Evolutionary conservation across 192 early-diverging fungal genomes (phyloP).

Genomic region (Coemansia sp.): DNA sequence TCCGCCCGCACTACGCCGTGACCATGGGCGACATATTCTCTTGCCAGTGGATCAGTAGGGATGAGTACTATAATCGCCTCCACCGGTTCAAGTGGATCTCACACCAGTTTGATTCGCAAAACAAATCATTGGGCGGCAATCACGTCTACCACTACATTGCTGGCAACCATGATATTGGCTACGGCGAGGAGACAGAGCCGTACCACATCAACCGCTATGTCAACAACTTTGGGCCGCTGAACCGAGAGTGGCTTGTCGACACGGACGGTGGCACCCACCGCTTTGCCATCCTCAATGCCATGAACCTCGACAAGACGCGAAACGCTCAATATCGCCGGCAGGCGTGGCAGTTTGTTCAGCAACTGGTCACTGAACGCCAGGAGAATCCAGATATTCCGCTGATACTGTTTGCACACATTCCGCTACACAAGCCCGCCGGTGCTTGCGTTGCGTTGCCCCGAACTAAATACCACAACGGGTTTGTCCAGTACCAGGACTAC

Average conservation of each 20-base stretch:
- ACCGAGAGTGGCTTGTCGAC: slow-evolving; percentile 30
- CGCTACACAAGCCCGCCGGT: slow-evolving; percentile 57
- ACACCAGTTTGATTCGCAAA: slow-evolving; percentile 24
- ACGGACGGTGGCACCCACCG: slow-evolving; percentile 13
- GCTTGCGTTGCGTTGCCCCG: slow-evolving; percentile 54
- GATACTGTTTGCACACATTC: slow-evolving; percentile 61
- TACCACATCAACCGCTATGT: slow-evolving; percentile 54
- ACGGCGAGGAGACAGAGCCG: slow-evolving; percentile 56
- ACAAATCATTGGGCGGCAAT: slow-evolving; percentile 5
- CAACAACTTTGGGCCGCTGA: slow-evolving; percentile 57
- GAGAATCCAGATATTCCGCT: slow-evolving; percentile 39
- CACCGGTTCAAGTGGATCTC: slow-evolving; percentile 59
- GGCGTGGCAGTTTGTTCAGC: slow-evolving; percentile 58
- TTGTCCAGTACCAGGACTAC: slow-evolving; percentile 60
- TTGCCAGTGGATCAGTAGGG: slow-evolving; percentile 59
- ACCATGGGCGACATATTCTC: slow-evolving; percentile 67
- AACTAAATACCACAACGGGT: slow-evolving; percentile 37
- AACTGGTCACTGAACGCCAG: slow-evolving; percentile 25
- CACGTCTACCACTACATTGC: slow-evolving; percentile 53
- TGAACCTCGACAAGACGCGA: slow-evolving; percentile 45
- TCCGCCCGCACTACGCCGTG: slow-evolving; percentile 54
- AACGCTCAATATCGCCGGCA: slow-evolving; percentile 48
- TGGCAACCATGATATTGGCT: slow-evolving; percentile 70
- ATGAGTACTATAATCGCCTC: slow-evolving; percentile 57
- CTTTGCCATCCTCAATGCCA: slow-evolving; percentile 47